Base-by-base conservation (phyloP, 2,329 filamentous ascomycete genomes). In the Neofusicoccum kwambonambiense region DNA sequence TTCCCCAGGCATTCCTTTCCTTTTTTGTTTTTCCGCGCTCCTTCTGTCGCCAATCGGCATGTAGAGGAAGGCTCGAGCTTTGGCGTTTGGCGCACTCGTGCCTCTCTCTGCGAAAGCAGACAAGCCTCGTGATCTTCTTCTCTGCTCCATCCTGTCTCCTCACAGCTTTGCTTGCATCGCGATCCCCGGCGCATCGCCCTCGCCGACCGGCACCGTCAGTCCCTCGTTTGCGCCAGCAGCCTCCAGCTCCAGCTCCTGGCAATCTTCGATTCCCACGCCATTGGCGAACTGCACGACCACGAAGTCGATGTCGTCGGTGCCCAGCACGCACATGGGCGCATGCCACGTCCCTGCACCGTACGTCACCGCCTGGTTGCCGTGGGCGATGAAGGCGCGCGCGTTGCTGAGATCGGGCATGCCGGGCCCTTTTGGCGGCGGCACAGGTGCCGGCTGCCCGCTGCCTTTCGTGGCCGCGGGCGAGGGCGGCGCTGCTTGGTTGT, bases 341-440 rank as follows among this genome's bases (percentile, higher is more conserved):
- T 99, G 95, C 94, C 89, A 99, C 62, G 93, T 97, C 4, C 92
- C 95, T 1, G 91, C 88, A 1, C 86, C 92, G 76, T 98, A 99
- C 2, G 93, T 97, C 13, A 99, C 92, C 11, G 92, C 93, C 80
- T 97, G 92, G 27, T 85, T 83, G 2, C 87, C 89, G 57, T 84
- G 86, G 1, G 91, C 93, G 63, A 96, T 79, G 75, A 97, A 99
- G 0, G 93, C 94, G 69, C 83, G 84, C 44, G 96, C 71, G 8
- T 85, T 83, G 22, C 76, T 75, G 45, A 97, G 73, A 76, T 97
- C 92, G 0, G 95, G 94, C 17, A 92, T 76, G 0, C 89, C 89
- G 70, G 74, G 83, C 60, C 70, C 79, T 65, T 84, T 79, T 2
- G 77, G 79, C 17, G 35, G 35, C 47, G 44, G 39, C 34, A 51